A percentile compares a stretch with the other conserved stretches of the same genome.
phyloP scores from a whole-genome alignment of 2,329 filamentous ascomycete species.

The Torrubiella hemipterigena region DNA sequence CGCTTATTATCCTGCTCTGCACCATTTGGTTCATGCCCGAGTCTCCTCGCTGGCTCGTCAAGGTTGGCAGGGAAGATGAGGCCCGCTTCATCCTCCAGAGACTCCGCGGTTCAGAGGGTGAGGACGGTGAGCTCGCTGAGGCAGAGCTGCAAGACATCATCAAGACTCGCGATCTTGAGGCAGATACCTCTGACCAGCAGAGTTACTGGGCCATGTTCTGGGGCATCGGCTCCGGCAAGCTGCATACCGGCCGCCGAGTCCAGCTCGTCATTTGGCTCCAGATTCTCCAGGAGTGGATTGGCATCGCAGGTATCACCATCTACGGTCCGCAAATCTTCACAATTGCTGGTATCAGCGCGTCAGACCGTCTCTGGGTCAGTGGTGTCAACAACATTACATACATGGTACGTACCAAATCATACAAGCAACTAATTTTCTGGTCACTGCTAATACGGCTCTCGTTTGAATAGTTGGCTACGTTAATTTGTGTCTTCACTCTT shows the following conservation, averaged over 20 bases:
- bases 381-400: slow-evolving; percentile 39
- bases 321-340: slow-evolving; percentile 48
- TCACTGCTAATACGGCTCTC: background rate
- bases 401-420: slow-evolving; percentile 20
- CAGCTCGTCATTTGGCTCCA: slow-evolving; percentile 62
- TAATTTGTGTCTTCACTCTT: slow-evolving; percentile 58
- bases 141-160: slow-evolving; percentile 58
- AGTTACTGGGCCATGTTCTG: slow-evolving; percentile 57
- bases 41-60: slow-evolving; percentile 55
- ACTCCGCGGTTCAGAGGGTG: slow-evolving; percentile 45
- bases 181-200: slow-evolving; percentile 42
- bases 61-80: slow-evolving; percentile 54
- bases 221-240: slow-evolving; percentile 49
- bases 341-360: slow-evolving; percentile 51
- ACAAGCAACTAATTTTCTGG: background rate
- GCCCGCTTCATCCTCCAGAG: slow-evolving; percentile 52
- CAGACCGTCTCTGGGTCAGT: slow-evolving; percentile 51
- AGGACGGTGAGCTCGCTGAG: slow-evolving; percentile 41
- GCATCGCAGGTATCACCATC: slow-evolving; percentile 58
- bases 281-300: slow-evolving; percentile 59
- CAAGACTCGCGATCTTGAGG: slow-evolving; percentile 49
- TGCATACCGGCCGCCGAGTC: slow-evolving; percentile 55
- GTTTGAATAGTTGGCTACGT: slow-evolving; percentile 37
- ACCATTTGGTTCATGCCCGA: slow-evolving; percentile 58
- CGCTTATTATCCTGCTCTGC: slow-evolving; percentile 42